phyloP scores from a whole-genome alignment of 306 rosid species.

The Quercus rubra region DNA sequence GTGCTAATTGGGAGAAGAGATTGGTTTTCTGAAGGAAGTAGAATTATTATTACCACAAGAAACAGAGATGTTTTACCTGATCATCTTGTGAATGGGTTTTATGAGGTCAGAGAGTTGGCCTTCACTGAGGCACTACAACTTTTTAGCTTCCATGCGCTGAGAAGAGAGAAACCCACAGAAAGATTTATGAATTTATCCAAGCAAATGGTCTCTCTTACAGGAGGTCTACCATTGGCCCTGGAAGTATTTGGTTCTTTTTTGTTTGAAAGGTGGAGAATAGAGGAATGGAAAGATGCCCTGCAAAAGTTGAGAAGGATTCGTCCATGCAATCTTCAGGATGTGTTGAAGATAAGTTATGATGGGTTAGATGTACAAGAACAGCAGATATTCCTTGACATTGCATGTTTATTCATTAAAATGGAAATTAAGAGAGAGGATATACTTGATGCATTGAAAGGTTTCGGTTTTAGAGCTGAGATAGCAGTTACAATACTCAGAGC shows the following conservation, averaged over 20 bases:
- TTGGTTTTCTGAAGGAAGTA: constrained; percentile 48
- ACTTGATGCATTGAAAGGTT: constrained; percentile 52
- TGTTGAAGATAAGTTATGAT: constrained; percentile 54
- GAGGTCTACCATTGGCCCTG: constrained; percentile 61
- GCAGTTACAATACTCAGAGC: constrained; percentile 28
- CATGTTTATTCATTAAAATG: constrained; percentile 52
- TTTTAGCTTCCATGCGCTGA: constrained; percentile 45
- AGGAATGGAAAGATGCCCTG: constrained; percentile 50
- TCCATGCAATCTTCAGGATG: constrained; percentile 46
- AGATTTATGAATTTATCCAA: constrained; percentile 17
- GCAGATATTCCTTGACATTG: constrained; percentile 54
- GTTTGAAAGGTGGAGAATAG: constrained; percentile 40
- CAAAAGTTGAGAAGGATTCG: constrained; percentile 38
- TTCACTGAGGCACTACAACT: constrained; percentile 26
- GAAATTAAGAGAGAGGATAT: constrained; percentile 36
- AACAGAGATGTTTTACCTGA: constrained; percentile 21
- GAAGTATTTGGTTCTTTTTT: constrained; percentile 63
- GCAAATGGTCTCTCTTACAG: constrained; percentile 51
- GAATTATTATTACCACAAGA: constrained; percentile 50
- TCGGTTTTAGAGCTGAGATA: constrained; percentile 50
- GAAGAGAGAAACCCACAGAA: constrained; percentile 32
- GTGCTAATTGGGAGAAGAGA: constrained; percentile 24
- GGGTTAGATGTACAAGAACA: constrained; percentile 42
- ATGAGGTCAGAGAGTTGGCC: constrained; percentile 44
- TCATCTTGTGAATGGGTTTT: constrained; percentile 13